Evolutionary conservation across 129 eudicot species (phyloP), one percentile per base, ranked within the genome.

Genomic region (Solidago caesia): DNA sequence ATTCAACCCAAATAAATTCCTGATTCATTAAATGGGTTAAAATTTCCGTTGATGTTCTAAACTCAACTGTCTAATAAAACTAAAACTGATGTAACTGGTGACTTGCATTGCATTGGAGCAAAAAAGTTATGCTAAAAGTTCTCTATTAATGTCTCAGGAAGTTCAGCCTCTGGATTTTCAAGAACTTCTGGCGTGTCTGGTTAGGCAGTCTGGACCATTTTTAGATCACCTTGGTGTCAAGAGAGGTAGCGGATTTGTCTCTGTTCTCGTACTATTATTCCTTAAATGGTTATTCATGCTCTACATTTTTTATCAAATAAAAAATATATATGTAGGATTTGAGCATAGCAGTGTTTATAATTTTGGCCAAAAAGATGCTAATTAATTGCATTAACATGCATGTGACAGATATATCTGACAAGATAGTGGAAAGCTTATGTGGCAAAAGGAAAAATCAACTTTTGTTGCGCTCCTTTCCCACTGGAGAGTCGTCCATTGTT

Each of bases 151-250:
- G 58, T 82, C 70, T 64, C 77, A 94, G 98, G 97, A 85, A 72
- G 89, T 91, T 46, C 97, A 85, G 21, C 97, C 99, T 75, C 77
- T 94, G 70, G 99, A 94, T 84, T 86, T 87, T 41, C 88, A 87
- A 13, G 99, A 94, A 79, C 90, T 94, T 74, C 73, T 94, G 64
- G 97, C 99, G 51, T 85, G 79, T 81, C 77, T 87, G 66, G 91
- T 94, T 68, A 94, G 97, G 85, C 97, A 87, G 69, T 91, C 99
- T 74, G 89, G 88, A 65, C 96, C 99, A 47, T 81, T 94, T 53
- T 67, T 94, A 81, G 97, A 94, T 82, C 94, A 91, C 14, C 84
- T 94, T 46, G 97, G 99, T 81, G 84, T 94, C 64, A 78, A 76
- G 71, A 91, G 72, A 84, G 99, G 99, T 94, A 74, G 56, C 43